Evolutionary conservation across 257 asterid genomes (phyloP).

Genomic region (Verbena officinalis): DNA sequence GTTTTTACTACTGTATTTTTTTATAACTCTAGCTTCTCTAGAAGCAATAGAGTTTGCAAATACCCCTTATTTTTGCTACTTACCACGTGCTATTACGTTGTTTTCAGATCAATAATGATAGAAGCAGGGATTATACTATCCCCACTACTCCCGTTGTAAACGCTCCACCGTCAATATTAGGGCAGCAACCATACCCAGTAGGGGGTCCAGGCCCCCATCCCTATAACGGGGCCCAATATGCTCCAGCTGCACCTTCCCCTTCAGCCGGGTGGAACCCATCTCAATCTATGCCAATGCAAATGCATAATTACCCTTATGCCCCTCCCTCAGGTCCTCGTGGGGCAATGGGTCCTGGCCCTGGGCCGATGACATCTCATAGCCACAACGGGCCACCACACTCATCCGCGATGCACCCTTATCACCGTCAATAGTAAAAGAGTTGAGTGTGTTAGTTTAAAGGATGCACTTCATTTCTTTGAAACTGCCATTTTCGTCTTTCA

Average conservation of each 20-base stretch:
- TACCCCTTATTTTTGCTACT: constrained; percentile 13
- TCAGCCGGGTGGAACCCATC: constrained; percentile 72
- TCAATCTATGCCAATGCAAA: constrained; percentile 67
- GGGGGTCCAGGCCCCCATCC: constrained; percentile 62
- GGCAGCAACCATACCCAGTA: constrained; percentile 66
- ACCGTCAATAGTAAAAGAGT: constrained; percentile 46
- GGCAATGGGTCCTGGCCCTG: constrained; percentile 56
- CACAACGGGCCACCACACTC: constrained; percentile 68
- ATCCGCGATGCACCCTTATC: constrained; percentile 65
- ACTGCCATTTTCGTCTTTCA: not conserved
- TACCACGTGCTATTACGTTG: constrained; percentile 16
- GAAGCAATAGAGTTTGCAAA: too few species aligned
- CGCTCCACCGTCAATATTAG: constrained; percentile 70
- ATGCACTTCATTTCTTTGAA: constrained; percentile 2
- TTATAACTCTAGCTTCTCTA: too few species aligned
- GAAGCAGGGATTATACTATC: constrained; percentile 90
- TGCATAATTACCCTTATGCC: constrained; percentile 73
- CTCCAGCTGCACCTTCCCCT: constrained; percentile 55
- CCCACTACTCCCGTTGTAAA: constrained; percentile 62
- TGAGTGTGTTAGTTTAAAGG: not conserved
- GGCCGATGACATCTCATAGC: constrained; percentile 49
- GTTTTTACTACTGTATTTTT: too few species aligned
- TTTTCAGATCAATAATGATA: constrained; percentile 83
- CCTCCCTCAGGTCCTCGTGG: constrained; percentile 49
- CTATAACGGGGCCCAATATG: constrained; percentile 58